Percentiles rank a stretch among this genome's conserved stretches.
phyloP scores from a whole-genome alignment of 2,329 filamentous ascomycete genomes.

The Cladophialophora psammophila region DNA sequence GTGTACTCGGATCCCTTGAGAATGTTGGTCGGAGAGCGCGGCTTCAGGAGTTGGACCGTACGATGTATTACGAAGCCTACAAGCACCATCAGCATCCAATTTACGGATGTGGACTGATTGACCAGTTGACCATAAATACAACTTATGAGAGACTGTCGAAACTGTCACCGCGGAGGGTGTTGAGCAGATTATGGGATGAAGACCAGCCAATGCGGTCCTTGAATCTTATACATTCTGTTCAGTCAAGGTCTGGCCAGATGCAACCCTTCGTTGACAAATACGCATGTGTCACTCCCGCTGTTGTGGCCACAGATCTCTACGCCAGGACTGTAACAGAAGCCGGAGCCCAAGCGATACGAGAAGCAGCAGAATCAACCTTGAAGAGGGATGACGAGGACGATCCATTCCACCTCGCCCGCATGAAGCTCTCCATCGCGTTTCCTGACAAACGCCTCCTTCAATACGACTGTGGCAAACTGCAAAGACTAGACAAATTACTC shows the following conservation, averaged over 20 bases:
- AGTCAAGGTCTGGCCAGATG: conserved; percentile 74
- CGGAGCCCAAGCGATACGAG: conserved; percentile 65
- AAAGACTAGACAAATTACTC: conserved; percentile 84
- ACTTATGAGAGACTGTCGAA: conserved; percentile 66
- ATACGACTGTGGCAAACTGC: conserved; percentile 96
- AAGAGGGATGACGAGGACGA: conserved; percentile 56
- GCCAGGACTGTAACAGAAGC: conserved; percentile 69
- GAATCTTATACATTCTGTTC: conserved; percentile 75
- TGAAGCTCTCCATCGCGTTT: conserved; percentile 93
- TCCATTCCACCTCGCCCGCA: conserved; percentile 91
- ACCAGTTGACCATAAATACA: conserved; percentile 72
- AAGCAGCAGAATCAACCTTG: conserved; percentile 61
- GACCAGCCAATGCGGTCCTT: conserved; percentile 54
- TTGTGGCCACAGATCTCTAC: conserved; percentile 79
- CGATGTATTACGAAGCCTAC: conserved; percentile 79
- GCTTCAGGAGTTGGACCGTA: conserved; percentile 81
- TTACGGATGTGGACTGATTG: conserved; percentile 80
- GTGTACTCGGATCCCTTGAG: conserved; percentile 75
- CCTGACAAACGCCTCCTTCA: conserved; percentile 95
- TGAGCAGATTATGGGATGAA: conserved; percentile 43
- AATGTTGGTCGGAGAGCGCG: conserved; percentile 72
- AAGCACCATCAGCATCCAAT: conserved; percentile 81
- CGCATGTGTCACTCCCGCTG: conserved; percentile 88
- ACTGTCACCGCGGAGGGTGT: conserved; percentile 64
- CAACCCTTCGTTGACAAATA: conserved; percentile 84